A percentile compares a stretch with the other conserved stretches of the same genome.
These are phyloP conservation scores for Gossypium ekmanianum DNA, from an alignment of 345 rosid species.

Conservation along the genomic window DNA sequence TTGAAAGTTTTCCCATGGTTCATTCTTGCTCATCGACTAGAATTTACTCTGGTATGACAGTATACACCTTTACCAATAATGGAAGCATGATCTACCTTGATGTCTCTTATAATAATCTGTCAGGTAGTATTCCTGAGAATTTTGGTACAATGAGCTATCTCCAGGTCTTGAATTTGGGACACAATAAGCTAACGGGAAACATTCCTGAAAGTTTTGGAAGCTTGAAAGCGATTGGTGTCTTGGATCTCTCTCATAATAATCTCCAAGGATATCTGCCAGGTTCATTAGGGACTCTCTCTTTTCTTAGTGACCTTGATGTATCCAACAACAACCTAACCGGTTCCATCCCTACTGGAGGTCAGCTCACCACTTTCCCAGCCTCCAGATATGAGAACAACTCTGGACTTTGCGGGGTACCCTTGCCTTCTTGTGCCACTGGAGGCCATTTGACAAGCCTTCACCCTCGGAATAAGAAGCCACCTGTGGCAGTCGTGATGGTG, in stretches of 20 bases:
- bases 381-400: conserved; percentile 86
- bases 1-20: conserved; percentile 73
- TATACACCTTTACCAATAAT: conserved; percentile 65
- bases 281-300: conserved; percentile 66
- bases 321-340: conserved; percentile 90
- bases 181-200: conserved; percentile 60
- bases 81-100: conserved; percentile 96
- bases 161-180: conserved; percentile 92
- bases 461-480: conserved; percentile 36
- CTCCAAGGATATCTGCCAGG: conserved; percentile 75
- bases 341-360: conserved; percentile 85
- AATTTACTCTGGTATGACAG: conserved; percentile 73
- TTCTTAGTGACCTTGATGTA: conserved; percentile 91
- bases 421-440: conserved; percentile 59
- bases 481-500: conserved; percentile 53
- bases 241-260: conserved; percentile 84
- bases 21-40: conserved; percentile 87
- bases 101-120: conserved; percentile 66
- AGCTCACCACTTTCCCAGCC: conserved; percentile 84
- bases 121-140: conserved; percentile 63
- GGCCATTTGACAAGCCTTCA: conserved; percentile 19
- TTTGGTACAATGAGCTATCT: conserved; percentile 67
- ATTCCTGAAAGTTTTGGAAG: conserved; percentile 83
- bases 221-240: conserved; percentile 70
- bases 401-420: conserved; percentile 87